Evolutionary conservation across 257 asterid genomes (phyloP).

Genomic region (Plectranthus barbatus): DNA sequence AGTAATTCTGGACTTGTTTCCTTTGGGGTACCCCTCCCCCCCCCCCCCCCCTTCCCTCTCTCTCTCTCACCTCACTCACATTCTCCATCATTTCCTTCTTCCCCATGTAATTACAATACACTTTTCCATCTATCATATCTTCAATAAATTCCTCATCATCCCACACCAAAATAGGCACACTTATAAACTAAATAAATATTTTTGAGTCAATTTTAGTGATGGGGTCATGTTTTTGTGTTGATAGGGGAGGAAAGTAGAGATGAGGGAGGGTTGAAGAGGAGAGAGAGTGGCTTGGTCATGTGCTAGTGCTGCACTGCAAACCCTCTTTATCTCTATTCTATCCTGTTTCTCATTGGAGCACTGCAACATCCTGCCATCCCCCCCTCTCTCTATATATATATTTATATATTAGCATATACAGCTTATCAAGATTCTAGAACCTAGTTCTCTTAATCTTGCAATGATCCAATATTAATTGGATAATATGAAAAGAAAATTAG

Average conservation of each 20-base stretch:
- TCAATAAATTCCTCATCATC: too few species aligned
- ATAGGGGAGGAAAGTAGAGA: neutral
- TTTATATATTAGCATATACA: neutral
- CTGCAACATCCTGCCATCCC: neutral
- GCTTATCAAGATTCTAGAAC: neutral
- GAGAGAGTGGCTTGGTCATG: neutral
- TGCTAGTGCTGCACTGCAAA: neutral
- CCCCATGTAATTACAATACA: neutral
- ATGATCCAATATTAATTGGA: neutral
- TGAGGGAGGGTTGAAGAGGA: neutral
- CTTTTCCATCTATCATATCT: too few species aligned
- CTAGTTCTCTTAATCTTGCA: neutral
- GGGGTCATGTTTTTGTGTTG: neutral
- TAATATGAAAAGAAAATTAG: too few species aligned
- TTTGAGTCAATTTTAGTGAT: too few species aligned
- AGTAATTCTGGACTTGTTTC: slow-evolving; percentile 20
- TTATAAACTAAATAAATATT: too few species aligned
- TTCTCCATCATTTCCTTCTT: neutral
- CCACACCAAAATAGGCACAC: too few species aligned
- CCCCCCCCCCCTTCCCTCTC: neutral
- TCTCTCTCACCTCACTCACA: too few species aligned
- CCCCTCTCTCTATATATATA: neutral
- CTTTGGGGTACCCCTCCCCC: slow-evolving; percentile 8
- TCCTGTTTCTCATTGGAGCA: slow-evolving; percentile 5
- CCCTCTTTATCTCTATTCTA: neutral